Conservation (phyloP, 495 filamentous ascomycete genomes). For the Penicillium pulvis region DNA sequence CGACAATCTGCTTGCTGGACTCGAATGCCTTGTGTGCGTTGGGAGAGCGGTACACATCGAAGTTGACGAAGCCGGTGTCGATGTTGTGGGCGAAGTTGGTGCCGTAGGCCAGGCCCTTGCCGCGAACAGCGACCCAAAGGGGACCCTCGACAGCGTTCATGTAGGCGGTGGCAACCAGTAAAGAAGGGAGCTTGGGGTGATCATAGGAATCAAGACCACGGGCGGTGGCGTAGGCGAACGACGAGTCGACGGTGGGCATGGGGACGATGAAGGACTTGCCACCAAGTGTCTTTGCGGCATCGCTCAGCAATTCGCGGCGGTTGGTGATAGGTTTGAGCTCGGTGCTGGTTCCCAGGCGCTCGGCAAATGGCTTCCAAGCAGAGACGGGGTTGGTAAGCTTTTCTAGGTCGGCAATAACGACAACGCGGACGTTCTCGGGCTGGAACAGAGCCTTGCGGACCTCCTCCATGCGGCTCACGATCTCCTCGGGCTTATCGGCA, state of each 20-base stretch:
- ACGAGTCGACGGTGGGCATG: slow-evolving; percentile 92
- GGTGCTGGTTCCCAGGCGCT: slow-evolving; percentile 46
- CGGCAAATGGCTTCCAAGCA: slow-evolving; percentile 71
- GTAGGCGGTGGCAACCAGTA: slow-evolving; percentile 85
- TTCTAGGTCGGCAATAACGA: slow-evolving; percentile 80
- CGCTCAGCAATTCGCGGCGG: slow-evolving; percentile 64
- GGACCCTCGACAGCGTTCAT: slow-evolving; percentile 94
- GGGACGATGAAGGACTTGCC: slow-evolving; percentile 77
- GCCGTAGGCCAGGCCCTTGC: slow-evolving; percentile 89
- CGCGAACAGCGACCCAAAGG: slow-evolving; percentile 88
- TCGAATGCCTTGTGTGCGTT: slow-evolving; percentile 85
- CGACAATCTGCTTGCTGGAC: slow-evolving; percentile 72
- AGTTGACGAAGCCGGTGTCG: slow-evolving; percentile 77
- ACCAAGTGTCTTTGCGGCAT: slow-evolving; percentile 72
- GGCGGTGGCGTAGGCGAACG: slow-evolving; percentile 75
- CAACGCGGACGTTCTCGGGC: slow-evolving; percentile 78
- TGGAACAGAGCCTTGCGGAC: slow-evolving; percentile 73
- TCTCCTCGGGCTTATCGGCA: slow-evolving; percentile 65
- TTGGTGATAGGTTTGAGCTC: slow-evolving; percentile 61
- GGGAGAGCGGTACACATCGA: slow-evolving; percentile 85
- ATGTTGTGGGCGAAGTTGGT: slow-evolving; percentile 72
- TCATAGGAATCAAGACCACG: slow-evolving; percentile 72
- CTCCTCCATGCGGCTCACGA: slow-evolving; percentile 74
- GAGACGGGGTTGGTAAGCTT: slow-evolving; percentile 79
- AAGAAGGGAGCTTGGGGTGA: slow-evolving; percentile 76